Conservation (phyloP, 495 filamentous ascomycete species). For the Aspergillus sclerotiicarbonarius region DNA sequence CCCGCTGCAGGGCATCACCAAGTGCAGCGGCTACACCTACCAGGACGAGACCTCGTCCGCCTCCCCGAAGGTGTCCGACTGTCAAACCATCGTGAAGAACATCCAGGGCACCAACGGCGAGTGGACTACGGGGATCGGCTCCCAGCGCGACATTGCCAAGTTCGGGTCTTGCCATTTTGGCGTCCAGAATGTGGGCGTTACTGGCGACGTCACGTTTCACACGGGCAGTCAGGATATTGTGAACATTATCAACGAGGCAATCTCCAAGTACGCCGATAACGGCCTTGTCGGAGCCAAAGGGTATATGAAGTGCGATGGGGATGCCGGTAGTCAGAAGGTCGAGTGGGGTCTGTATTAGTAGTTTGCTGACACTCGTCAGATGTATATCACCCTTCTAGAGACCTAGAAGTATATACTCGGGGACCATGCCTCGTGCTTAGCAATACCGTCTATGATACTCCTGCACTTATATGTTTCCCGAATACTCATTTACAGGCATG, state of each 20-base stretch:
- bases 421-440: not conserved
- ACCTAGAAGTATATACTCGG: not conserved
- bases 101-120: conserved; percentile 21
- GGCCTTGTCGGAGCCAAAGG: conserved; percentile 6
- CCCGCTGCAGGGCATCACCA: conserved; percentile 15
- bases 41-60: conserved; percentile 25
- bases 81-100: conserved; percentile 30
- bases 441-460: not conserved
- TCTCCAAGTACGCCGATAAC: conserved; percentile 3
- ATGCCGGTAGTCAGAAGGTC: conserved; percentile 5
- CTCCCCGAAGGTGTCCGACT: conserved; percentile 29
- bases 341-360: conserved; percentile 8
- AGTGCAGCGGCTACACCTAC: conserved; percentile 27
- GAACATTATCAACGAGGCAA: conserved; percentile 9
- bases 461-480: not conserved
- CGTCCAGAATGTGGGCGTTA: conserved; percentile 1
- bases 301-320: conserved; percentile 6
- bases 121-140: not conserved
- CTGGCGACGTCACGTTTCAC: conserved; percentile 1
- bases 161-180: conserved; percentile 1
- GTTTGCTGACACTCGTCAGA: not conserved
- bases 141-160: conserved; percentile 15
- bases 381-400: not conserved
- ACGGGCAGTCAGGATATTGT: conserved; percentile 11
- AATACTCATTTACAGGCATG: not conserved